These are phyloP conservation scores for Raffaelea albimanens DNA, from an alignment of 2,329 filamentous ascomycete species.

Conservation along the genomic window DNA sequence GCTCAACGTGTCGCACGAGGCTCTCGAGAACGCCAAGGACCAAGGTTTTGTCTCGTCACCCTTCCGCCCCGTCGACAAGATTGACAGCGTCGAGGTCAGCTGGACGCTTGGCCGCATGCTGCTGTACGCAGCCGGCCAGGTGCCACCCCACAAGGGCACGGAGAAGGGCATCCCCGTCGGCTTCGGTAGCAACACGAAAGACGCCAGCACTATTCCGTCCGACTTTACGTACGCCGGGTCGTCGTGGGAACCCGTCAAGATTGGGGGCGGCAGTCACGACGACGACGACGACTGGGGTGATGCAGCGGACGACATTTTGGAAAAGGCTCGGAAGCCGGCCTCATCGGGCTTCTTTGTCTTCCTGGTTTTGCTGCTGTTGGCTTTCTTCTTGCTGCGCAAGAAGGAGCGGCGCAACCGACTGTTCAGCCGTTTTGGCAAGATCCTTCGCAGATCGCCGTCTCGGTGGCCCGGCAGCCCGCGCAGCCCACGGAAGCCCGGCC, in stretches of 20 bases:
- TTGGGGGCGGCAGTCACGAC: slow-evolving; percentile 43
- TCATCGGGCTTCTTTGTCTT: slow-evolving; percentile 71
- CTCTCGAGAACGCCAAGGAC: slow-evolving; percentile 57
- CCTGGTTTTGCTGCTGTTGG: slow-evolving; percentile 58
- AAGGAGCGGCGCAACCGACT: slow-evolving; percentile 62
- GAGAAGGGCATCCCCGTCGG: slow-evolving; percentile 60
- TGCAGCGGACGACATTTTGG: slow-evolving; percentile 49
- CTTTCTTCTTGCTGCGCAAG: slow-evolving; percentile 70
- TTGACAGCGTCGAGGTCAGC: slow-evolving; percentile 83
- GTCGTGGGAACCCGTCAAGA: slow-evolving; percentile 28
- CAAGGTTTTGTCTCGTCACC: slow-evolving; percentile 68
- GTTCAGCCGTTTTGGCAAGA: slow-evolving; percentile 39
- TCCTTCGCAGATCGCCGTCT: slow-evolving; percentile 31
- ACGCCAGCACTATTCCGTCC: slow-evolving; percentile 42
- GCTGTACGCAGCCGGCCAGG: slow-evolving; percentile 82
- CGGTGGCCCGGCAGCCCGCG: slow-evolving; percentile 22
- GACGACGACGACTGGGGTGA: slow-evolving; percentile 46
- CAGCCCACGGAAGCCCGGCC: slow-evolving; percentile 27
- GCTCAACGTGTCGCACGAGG: slow-evolving; percentile 64
- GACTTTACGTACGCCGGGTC: slow-evolving; percentile 83
- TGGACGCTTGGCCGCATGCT: slow-evolving; percentile 98
- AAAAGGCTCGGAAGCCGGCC: slow-evolving; percentile 56
- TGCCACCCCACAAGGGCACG: slow-evolving; percentile 46
- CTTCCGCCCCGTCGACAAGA: slow-evolving; percentile 89
- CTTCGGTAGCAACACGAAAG: slow-evolving; percentile 74